These are phyloP conservation scores for Dendrobium nobile DNA, from an alignment of 106 monocot species.

Conservation along the genomic window DNA sequence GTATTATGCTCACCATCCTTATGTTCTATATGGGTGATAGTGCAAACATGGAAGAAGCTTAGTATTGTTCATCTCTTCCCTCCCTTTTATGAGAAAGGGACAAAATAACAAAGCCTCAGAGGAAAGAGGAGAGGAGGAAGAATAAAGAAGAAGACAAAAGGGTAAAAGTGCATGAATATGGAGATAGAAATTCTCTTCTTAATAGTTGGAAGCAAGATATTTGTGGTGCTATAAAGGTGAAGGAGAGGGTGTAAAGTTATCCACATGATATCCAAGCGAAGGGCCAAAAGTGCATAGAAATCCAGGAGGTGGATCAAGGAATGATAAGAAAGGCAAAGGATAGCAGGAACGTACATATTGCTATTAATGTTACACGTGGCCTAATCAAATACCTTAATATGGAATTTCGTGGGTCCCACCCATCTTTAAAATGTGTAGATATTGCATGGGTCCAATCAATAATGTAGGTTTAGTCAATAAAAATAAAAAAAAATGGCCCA, in stretches of 20 bases:
- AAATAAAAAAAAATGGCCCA: no score
- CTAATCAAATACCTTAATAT: neutral
- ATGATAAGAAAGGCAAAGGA: conserved; percentile 1
- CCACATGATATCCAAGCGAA: neutral
- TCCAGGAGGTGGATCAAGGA: neutral
- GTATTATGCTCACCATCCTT: neutral
- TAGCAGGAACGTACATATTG: neutral
- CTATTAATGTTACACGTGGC: neutral
- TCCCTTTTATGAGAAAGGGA: neutral
- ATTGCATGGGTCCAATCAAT: no score
- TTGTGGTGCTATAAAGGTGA: neutral
- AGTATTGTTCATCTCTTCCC: neutral
- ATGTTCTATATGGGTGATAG: neutral
- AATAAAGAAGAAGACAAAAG: neutral
- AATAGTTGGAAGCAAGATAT: neutral
- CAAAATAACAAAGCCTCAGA: neutral
- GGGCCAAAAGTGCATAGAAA: conserved; percentile 2
- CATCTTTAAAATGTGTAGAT: no score
- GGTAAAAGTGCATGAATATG: neutral
- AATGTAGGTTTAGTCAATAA: no score
- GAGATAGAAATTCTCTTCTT: neutral
- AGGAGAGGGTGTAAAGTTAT: neutral
- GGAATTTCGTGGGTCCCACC: neutral
- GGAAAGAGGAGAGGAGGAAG: neutral
- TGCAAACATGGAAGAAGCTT: neutral